Base-by-base conservation (phyloP, 176 grass and related monocot genomes). In the Neostapfia colusana region DNA sequence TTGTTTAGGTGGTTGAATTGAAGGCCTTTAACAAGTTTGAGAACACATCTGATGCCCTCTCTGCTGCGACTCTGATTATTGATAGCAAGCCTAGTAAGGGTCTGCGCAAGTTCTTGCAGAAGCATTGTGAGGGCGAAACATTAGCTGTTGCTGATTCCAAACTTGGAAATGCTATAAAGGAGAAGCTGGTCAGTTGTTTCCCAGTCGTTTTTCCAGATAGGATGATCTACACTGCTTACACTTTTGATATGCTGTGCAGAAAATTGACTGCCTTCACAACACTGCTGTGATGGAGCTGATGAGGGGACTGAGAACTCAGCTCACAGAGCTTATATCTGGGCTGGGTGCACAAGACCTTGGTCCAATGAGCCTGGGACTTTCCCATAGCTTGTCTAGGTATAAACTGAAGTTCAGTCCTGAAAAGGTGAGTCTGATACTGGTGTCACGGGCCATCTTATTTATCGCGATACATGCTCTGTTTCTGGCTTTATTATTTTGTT, bases 351-450 rank as follows among this genome's bases (percentile, higher is more conserved):
- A 93, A 79, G 90, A 97, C 75, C 81, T 97, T 56, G 88, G 88
- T 85, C 88, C 94, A 39, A 97, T 97, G 88, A 93, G 94, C 65
- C 73, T 97, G 68, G 90, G 94, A 14, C 80, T 97, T 41, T 97
- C 90, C 28, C 94, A 97, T 55, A 97, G 94, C 75, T 83, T 97
- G 76, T 97, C 90, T 76, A 90, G 95, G 65, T 90, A 94, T 85
- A 92, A 98, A 69, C 78, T 98, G 48, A 97, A 97, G 85, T 97
- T 97, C 88, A 97, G 90, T 56, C 90, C 94, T 35, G 94, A 97
- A 64, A 97, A 94, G 85, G 94, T 91, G 40, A 89, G 51, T 54
- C 51, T 54, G 50, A 7, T 51, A 51, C 5, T 17, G 6, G 49
- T 53, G 13, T 8, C 49, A 53, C 7, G 21, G 9, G 20, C 20